These are phyloP conservation scores for Oenanthe javanica DNA, from an alignment of 140 eudicot species.

Conservation along the genomic window DNA sequence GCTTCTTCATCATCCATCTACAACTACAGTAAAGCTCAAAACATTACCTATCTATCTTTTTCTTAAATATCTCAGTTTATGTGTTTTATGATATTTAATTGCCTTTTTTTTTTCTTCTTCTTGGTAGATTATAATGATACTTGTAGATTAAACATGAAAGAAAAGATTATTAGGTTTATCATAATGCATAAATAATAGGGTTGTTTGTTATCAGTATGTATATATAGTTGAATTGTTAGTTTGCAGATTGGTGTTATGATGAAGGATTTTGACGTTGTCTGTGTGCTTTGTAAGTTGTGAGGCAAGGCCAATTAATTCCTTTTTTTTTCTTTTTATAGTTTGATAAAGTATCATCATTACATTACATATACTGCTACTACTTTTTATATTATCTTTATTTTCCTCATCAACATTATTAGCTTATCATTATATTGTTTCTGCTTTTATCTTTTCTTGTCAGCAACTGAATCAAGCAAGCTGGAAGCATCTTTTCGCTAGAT, in stretches of 20 bases:
- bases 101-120: not conserved
- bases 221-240: not conserved
- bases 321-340: not conserved
- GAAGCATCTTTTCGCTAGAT: conserved; percentile 1
- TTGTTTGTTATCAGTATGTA: not conserved
- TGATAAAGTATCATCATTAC: conserved; percentile 4
- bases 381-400: not conserved
- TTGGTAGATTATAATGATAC: not conserved
- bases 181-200: no score
- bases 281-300: not conserved
- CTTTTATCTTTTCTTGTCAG: not conserved
- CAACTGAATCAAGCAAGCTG: not conserved
- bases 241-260: conserved; percentile 7
- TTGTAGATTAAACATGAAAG: not conserved
- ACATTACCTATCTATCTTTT: not conserved
- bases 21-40: not conserved
- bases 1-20: not conserved
- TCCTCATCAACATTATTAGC: not conserved
- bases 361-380: not conserved
- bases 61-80: no score
- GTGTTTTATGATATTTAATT: not conserved
- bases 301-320: not conserved
- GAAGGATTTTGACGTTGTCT: not conserved
- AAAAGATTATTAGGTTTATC: not conserved
- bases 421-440: not conserved